These are phyloP conservation scores for Salix suchowensis DNA, from an alignment of 345 rosid genomes.

Conservation along the genomic window DNA sequence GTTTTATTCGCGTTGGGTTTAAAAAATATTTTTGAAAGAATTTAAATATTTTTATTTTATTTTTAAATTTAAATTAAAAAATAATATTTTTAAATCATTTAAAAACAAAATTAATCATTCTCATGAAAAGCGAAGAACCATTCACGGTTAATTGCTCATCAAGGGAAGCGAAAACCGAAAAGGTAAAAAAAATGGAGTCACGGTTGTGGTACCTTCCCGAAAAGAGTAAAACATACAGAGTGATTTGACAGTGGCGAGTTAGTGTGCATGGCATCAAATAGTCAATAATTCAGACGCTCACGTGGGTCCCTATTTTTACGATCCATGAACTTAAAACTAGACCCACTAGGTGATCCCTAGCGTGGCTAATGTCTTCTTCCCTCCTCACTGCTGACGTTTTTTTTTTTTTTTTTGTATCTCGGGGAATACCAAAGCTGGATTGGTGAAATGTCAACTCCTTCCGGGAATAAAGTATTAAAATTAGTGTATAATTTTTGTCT, in stretches of 20 bases:
- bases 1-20: no score
- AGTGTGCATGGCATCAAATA: not conserved
- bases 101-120: no score
- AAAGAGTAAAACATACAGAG: not conserved
- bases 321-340: not conserved
- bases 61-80: no score
- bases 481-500: not conserved
- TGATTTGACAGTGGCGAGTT: no score
- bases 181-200: not conserved
- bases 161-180: constrained; percentile 7
- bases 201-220: constrained; percentile 30
- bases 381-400: not conserved
- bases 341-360: not conserved
- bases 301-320: constrained; percentile 17
- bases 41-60: no score
- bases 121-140: no score
- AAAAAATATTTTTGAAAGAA: no score
- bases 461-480: constrained; percentile 1
- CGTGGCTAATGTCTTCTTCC: constrained; percentile 13
- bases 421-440: not conserved
- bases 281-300: constrained; percentile 25
- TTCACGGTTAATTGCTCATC: not conserved
- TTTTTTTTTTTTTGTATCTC: not conserved
- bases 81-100: no score
- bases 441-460: constrained; percentile 31